Evolutionary conservation across 225 moss, liverwort and hornwort species (phyloP).

Genomic region (Ulota crispa): DNA sequence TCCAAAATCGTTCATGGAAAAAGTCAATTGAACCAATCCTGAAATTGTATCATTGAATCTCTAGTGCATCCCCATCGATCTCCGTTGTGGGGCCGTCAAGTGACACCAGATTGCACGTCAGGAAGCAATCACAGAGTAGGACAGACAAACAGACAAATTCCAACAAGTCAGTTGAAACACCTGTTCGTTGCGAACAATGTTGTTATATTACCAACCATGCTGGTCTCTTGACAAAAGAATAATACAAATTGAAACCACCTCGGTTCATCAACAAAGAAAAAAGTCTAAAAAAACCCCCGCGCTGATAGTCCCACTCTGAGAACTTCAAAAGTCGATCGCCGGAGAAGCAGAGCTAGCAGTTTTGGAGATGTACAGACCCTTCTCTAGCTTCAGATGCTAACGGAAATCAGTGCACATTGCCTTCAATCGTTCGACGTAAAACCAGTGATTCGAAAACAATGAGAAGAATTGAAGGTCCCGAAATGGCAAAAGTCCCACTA

Average conservation of each 20-base stretch:
- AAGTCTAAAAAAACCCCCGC: background rate
- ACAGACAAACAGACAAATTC: background rate
- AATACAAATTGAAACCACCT: slow-evolving; percentile 32
- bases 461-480: background rate
- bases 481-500: background rate
- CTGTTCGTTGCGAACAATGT: background rate
- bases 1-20: background rate
- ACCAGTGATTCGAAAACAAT: background rate
- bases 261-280: background rate
- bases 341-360: background rate
- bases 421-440: slow-evolving; percentile 12
- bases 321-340: background rate
- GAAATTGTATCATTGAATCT: background rate
- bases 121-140: background rate
- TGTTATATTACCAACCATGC: slow-evolving; percentile 19
- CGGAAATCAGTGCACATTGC: background rate
- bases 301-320: background rate
- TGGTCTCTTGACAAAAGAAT: slow-evolving; percentile 17
- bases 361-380: slow-evolving; percentile 9
- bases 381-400: background rate
- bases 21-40: background rate
- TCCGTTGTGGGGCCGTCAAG: background rate
- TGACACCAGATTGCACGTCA: background rate
- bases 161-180: no score
- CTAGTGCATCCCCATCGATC: background rate